Evolutionary conservation across 257 asterid genomes (phyloP), one percentile per base, ranked within the genome.

Genomic region (Solanum virginianum): DNA sequence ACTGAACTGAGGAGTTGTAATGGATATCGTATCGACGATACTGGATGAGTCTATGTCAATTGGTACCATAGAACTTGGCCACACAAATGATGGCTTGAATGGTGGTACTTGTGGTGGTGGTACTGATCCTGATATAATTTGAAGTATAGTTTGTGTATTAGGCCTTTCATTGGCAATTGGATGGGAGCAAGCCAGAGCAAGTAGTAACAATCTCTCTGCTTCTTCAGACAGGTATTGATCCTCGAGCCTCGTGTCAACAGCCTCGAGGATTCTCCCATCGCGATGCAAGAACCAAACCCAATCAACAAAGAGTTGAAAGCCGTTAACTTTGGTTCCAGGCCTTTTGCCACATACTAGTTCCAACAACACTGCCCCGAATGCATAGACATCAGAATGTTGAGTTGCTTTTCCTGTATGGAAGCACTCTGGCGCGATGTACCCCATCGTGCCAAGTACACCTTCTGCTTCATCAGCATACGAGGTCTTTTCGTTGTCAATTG

Each of bases 181-280:
- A 88, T 92, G 90, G 2, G 87, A 90, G 45, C 94, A 92, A 45
- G 93, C 91, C 49, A 92, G 26, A 72, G 93, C 92, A 4, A 92
- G 59, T 20, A 87, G 86, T 43, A 92, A 75, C 82, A 90, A 29
- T 18, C 84, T 87, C 83, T 86, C 66, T 6, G 92, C 91, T 88
- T 90, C 92, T 59, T 86, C 91, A 8, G 12, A 59, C 11, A 29
- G 85, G 54, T 85, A 92, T 4, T 87, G 86, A 63, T 82, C 86
- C 43, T 68, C 88, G 32, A 90, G 87, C 45, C 85, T 86, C 36
- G 11, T 20, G 59, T 82, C 87, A 32, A 90, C 88, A 13, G 90
- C 89, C 16, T 87, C 90, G 11, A 88, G 85, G 24, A 88, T 62
- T 49, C 69, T 85, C 0, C 83, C 88, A 47, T 87, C 89, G 7